phyloP scores from a whole-genome alignment of 1,284 basidiomycete species.

The Boletus calvinii region DNA sequence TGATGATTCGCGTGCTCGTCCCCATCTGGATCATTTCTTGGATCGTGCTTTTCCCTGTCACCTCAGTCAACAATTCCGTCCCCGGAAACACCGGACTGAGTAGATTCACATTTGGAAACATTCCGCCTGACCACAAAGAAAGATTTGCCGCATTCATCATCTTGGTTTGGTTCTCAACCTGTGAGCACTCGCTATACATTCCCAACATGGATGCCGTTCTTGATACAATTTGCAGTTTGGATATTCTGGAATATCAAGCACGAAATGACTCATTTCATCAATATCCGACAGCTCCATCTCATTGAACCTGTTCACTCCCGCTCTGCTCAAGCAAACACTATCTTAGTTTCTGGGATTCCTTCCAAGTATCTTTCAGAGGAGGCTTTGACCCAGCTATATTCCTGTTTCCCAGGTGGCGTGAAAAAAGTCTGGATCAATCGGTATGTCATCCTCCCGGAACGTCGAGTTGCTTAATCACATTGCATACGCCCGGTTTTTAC shows the following conservation, averaged over 20 bases:
- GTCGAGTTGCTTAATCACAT: background rate
- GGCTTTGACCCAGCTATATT: constrained; percentile 68
- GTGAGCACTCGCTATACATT: constrained; percentile 42
- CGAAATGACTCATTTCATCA: constrained; percentile 83
- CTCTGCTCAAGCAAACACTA: constrained; percentile 81
- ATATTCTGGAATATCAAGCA: constrained; percentile 78
- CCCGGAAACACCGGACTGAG: constrained; percentile 62
- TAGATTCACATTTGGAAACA: constrained; percentile 81
- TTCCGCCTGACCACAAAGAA: constrained; percentile 46
- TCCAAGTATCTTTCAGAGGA: constrained; percentile 65
- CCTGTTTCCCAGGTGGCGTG: constrained; percentile 80
- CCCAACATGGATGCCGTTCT: background rate
- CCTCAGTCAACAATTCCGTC: constrained; percentile 53
- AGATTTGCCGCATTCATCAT: constrained; percentile 80
- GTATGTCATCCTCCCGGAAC: constrained; percentile 27
- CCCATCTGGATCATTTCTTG: constrained; percentile 83
- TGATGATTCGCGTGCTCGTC: constrained; percentile 77
- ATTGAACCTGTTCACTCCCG: constrained; percentile 70
- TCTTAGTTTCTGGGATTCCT: constrained; percentile 91
- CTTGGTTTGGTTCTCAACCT: constrained; percentile 71
- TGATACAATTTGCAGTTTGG: constrained; percentile 55
- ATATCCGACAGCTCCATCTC: constrained; percentile 83
- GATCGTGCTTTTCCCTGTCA: constrained; percentile 68
- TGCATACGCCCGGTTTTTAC: background rate
- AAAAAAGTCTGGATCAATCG: constrained; percentile 89